Conservation (phyloP, 2,329 filamentous ascomycete species). For the Cadophora sp. region DNA sequence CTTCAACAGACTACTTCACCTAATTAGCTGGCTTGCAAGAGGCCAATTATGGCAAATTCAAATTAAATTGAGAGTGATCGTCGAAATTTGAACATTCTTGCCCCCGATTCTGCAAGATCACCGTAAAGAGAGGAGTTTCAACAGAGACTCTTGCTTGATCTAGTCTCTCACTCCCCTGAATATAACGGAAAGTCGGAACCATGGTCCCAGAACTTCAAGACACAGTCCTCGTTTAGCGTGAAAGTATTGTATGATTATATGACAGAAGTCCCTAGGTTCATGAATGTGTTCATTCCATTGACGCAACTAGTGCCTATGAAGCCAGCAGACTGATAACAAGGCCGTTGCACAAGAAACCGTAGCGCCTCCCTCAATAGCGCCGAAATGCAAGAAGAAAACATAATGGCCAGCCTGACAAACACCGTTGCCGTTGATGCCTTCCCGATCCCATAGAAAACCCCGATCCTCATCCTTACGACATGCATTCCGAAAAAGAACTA, state of each 20-base stretch:
- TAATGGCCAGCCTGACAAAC: constrained; percentile 24
- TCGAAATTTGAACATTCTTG: not conserved
- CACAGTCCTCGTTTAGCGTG: not conserved
- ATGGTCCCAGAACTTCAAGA: not conserved
- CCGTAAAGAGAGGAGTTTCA: not conserved
- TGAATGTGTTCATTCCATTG: constrained; percentile 25
- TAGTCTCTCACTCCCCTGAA: not conserved
- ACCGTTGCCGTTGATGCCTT: constrained; percentile 14
- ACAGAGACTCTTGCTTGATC: too few relatives aligned
- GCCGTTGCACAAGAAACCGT: constrained; percentile 29
- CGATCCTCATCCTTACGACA: constrained; percentile 22
- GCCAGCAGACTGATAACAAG: constrained; percentile 25
- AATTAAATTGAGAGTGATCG: not conserved
- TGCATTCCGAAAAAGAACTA: constrained; percentile 8
- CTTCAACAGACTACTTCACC: too few relatives aligned
- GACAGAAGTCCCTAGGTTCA: constrained; percentile 16
- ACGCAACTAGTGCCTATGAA: constrained; percentile 32
- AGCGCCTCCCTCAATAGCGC: constrained; percentile 33
- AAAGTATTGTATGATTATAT: constrained; percentile 19
- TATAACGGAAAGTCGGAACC: not conserved
- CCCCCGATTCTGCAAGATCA: not conserved
- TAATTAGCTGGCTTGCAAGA: not conserved
- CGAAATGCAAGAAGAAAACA: constrained; percentile 34
- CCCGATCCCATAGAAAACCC: constrained; percentile 26
- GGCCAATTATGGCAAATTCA: too few relatives aligned